Conservation (phyloP, 371 early-diverging fungal species). For the Mortierella sp. region DNA sequence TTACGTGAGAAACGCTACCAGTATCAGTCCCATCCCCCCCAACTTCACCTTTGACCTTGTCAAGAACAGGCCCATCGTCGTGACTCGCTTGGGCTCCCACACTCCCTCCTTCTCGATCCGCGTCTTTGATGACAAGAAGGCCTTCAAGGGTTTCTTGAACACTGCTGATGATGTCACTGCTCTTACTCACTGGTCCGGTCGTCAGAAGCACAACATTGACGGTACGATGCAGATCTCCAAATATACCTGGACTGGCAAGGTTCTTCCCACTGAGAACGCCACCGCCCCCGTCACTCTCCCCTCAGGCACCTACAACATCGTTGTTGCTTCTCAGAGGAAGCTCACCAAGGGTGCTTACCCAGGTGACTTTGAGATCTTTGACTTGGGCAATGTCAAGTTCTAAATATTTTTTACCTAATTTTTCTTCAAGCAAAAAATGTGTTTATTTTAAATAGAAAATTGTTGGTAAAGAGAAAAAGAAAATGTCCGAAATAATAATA, state of each 20-base stretch:
- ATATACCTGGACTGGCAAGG: constrained; percentile 32
- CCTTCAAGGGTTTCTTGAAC: constrained; percentile 34
- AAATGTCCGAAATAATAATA: no score
- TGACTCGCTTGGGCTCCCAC: constrained; percentile 47
- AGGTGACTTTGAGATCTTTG: constrained; percentile 37
- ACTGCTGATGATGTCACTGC: constrained; percentile 10
- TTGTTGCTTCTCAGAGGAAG: constrained; percentile 49
- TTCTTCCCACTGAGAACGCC: constrained; percentile 21
- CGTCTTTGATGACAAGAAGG: constrained; percentile 27
- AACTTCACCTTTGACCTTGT: constrained; percentile 28
- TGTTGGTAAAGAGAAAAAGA: no score
- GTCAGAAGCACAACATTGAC: constrained; percentile 25
- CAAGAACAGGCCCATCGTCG: constrained; percentile 26
- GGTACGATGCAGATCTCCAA: constrained; percentile 9
- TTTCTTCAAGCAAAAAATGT: not conserved
- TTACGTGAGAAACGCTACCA: constrained; percentile 8
- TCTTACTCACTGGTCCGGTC: constrained; percentile 17
- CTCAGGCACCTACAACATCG: constrained; percentile 4
- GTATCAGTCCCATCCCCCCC: constrained; percentile 14
- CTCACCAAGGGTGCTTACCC: constrained; percentile 48
- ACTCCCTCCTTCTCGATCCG: constrained; percentile 37
- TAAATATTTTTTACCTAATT: not conserved
- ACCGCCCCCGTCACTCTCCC: constrained; percentile 9
- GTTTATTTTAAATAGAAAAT: no score
- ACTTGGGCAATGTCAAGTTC: constrained; percentile 26